Evolutionary conservation across 257 asterid genomes (phyloP).

Genomic region (Primulina eburnea): DNA sequence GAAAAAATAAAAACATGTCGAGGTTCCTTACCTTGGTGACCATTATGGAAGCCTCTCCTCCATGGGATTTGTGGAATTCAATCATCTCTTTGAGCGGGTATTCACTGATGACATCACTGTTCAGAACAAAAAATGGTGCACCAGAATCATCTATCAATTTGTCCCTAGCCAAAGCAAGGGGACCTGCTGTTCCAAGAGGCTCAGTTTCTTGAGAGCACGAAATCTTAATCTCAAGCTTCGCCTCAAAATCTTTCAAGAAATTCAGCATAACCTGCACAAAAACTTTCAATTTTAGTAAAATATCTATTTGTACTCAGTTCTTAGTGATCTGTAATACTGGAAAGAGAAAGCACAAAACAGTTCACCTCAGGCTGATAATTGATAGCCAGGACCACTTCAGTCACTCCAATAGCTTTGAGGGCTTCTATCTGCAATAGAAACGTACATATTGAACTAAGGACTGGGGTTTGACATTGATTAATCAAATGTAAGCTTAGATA

Average conservation of each 20-base stretch:
- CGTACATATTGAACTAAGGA: background rate
- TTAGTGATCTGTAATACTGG: background rate
- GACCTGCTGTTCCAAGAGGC: constrained; percentile 99
- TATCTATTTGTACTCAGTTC: too few species aligned
- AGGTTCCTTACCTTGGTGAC: constrained; percentile 61
- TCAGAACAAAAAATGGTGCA: constrained; percentile 92
- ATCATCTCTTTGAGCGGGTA: constrained; percentile 88
- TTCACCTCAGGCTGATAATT: constrained; percentile 95
- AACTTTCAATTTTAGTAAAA: background rate
- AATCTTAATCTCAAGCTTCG: constrained; percentile 88
- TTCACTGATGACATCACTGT: constrained; percentile 93
- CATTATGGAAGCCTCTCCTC: constrained; percentile 95
- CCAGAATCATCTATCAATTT: constrained; percentile 78
- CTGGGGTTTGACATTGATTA: background rate
- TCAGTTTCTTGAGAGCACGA: constrained; percentile 96
- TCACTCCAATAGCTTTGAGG: constrained; percentile 84
- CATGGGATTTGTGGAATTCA: constrained; percentile 87
- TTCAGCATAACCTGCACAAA: constrained; percentile 77
- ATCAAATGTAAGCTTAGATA: background rate
- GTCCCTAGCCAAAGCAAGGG: constrained; percentile 97
- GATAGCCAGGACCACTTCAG: constrained; percentile 93
- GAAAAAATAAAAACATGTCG: background rate
- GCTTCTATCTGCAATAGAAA: constrained; percentile 67
- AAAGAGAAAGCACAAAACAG: constrained; percentile 6
- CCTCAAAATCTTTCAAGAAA: constrained; percentile 87